Evolutionary conservation across 352 stramenopile species (phyloP).

Genomic region (Synura sp.): DNA sequence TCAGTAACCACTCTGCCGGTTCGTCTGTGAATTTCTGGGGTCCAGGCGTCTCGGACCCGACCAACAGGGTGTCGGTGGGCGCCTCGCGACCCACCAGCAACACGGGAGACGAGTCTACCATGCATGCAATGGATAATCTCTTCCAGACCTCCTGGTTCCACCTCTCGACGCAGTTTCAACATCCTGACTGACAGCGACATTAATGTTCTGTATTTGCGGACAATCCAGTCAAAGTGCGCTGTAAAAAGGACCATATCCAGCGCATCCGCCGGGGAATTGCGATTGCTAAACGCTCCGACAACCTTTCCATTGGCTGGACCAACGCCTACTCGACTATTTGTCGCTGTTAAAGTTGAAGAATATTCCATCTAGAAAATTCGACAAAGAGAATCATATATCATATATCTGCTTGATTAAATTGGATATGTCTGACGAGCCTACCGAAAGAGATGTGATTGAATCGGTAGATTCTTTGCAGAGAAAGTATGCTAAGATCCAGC

Average conservation of each 20-base stretch:
- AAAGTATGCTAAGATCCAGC: too few relatives aligned
- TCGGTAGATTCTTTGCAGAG: too few relatives aligned
- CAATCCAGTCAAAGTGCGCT: constrained; percentile 7
- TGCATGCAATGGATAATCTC: constrained; percentile 12
- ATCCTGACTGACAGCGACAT: constrained; percentile 15
- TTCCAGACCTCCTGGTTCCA: constrained; percentile 1
- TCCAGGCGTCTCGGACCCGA: neutral
- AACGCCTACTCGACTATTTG: neutral
- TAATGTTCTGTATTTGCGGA: constrained; percentile 8
- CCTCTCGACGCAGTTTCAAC: too few relatives aligned
- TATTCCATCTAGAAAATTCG: too few relatives aligned
- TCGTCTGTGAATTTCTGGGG: neutral
- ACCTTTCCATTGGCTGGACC: constrained; percentile 14
- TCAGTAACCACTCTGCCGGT: neutral
- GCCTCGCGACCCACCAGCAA: neutral
- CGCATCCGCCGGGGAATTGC: too few relatives aligned
- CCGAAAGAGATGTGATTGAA: too few relatives aligned
- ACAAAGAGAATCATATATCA: too few relatives aligned
- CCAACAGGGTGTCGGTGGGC: neutral
- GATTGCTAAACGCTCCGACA: neutral
- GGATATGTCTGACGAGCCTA: too few relatives aligned
- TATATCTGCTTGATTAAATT: too few relatives aligned
- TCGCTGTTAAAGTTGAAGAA: too few relatives aligned
- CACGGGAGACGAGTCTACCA: constrained; percentile 8
- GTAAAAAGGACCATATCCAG: constrained; percentile 7